Base-by-base conservation (phyloP, 73 alveolate genomes). In the Uronychia setigera region DNA sequence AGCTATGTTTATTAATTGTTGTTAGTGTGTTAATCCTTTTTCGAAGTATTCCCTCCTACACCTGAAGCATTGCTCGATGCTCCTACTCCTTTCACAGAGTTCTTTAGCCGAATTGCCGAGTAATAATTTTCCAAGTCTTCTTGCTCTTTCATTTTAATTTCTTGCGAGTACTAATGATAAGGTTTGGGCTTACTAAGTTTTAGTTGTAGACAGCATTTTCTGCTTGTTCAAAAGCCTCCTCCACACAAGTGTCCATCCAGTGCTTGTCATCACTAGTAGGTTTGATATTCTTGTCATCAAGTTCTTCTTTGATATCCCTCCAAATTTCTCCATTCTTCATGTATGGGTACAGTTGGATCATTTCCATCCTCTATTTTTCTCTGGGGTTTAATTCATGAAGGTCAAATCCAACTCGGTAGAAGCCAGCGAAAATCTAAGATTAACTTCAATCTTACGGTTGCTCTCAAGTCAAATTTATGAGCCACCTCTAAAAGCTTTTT, bases 251-350 rank as follows among this genome's bases (percentile, higher is more conserved):
- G 86, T 93, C 95, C 87, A 97, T 80, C 99, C 99, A 97, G 86
- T 95, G 96, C 80, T 93, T 89, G 75, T 97, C 99, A 82, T 97
- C 99, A 35, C 96, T 92, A 33, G 98, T 97, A 0, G 99, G 99
- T 82, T 93, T 93, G 74, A 97, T 89, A 81, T 95, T 93, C 29
- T 87, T 88, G 84, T 96, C 96, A 59, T 93, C 96, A 30, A 97
- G 92, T 75, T 97, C 99, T 76, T 94, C 94, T 76, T 95, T 96
- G 35, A 97, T 97, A 85, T 97, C 99, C 76, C 93, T 91, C 98
- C 99, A 97, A 81, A 96, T 95, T 83, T 97, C 99, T 75, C 99
- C 99, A 84, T 93, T 97, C 86, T 97, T 96, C 76, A 97, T 92
- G 82, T 94, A 95, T 26, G 99, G 99, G 84, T 97, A 97, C 91